These are phyloP conservation scores for Parasitella parasitica DNA, from an alignment of 371 early-diverging fungal species.

Conservation along the genomic window DNA sequence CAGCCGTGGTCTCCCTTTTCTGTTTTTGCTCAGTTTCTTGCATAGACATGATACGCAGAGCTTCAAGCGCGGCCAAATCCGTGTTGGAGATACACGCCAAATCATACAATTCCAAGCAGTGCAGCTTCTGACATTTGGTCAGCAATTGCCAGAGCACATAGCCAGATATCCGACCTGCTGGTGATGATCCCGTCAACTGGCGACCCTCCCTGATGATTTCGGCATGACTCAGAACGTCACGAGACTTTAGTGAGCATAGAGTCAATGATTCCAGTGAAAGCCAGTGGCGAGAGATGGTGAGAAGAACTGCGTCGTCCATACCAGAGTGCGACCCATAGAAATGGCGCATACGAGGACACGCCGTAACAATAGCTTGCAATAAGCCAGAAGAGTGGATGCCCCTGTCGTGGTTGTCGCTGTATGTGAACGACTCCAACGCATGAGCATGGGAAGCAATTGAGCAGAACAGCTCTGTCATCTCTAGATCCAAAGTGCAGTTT, in stretches of 20 bases:
- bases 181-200: conserved; percentile 13
- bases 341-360: conserved; percentile 43
- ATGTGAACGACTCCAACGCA: conserved; percentile 29
- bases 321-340: conserved; percentile 46
- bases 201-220: conserved; percentile 16
- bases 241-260: conserved; percentile 15
- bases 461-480: conserved; percentile 50
- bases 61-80: conserved; percentile 24
- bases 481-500: conserved; percentile 47
- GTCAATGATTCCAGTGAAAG: conserved; percentile 26
- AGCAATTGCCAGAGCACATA: conserved; percentile 26
- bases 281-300: conserved; percentile 47
- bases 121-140: conserved; percentile 16
- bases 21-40: not conserved
- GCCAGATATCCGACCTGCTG: conserved; percentile 28
- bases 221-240: conserved; percentile 8
- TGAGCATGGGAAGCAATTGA: conserved; percentile 41
- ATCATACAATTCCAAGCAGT: conserved; percentile 41
- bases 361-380: conserved; percentile 42
- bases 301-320: conserved; percentile 45
- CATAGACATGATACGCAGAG: not conserved
- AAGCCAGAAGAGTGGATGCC: conserved; percentile 39
- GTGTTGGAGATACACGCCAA: conserved; percentile 44
- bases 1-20: conserved; percentile 1
- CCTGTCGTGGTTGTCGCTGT: conserved; percentile 40